phyloP scores from a whole-genome alignment of 192 early-diverging fungal species.

The Allomyces arbusculus region DNA sequence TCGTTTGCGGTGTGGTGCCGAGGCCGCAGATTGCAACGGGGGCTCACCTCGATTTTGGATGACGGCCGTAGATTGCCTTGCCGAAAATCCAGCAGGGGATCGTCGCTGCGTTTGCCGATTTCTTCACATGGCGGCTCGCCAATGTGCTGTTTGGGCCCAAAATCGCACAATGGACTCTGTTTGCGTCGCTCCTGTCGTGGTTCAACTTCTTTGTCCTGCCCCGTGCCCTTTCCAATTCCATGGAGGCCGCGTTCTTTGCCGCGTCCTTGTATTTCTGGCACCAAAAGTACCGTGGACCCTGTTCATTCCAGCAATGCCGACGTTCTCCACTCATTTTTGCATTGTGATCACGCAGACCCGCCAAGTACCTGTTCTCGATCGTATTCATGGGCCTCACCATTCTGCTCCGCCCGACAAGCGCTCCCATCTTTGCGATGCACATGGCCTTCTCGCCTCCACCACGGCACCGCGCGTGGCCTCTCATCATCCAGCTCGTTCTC shows the following conservation, averaged over 20 bases:
- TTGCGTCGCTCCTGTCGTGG: neutral
- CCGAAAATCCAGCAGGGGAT: neutral
- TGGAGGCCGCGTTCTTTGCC: neutral
- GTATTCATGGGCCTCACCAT: neutral
- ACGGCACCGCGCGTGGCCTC: neutral
- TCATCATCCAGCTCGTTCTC: neutral
- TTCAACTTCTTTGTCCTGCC: neutral
- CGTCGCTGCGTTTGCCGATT: neutral
- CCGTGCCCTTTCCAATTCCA: neutral
- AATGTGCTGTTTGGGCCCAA: neutral
- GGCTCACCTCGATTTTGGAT: too few species aligned
- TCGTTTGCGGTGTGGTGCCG: too few species aligned
- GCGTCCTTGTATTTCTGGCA: neutral
- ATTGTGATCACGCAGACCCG: neutral
- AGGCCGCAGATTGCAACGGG: neutral
- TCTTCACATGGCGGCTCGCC: neutral
- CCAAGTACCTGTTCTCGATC: neutral
- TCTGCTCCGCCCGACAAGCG: neutral
- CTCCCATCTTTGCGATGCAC: neutral
- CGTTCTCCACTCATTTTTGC: neutral
- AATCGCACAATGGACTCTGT: neutral
- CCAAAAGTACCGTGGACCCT: neutral
- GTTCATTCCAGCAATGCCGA: neutral
- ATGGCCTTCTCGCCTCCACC: neutral
- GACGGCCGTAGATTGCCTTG: neutral